These are phyloP conservation scores for Euphorbia pulcherrima DNA, from an alignment of 345 rosid genomes.

Conservation along the genomic window DNA sequence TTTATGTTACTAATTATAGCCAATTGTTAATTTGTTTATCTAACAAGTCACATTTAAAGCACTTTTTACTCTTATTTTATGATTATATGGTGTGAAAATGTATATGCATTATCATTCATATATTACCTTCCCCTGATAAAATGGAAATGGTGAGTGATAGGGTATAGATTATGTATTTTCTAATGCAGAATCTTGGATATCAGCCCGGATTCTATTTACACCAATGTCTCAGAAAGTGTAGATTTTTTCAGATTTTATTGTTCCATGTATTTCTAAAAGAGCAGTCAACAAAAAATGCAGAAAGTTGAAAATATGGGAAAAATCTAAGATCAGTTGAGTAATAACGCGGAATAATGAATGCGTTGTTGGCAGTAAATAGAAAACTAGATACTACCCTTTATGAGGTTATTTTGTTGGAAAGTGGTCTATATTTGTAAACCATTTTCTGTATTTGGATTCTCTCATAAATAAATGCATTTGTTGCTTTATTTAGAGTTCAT, in stretches of 20 bases:
- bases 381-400: background rate
- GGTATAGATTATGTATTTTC: background rate
- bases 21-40: background rate
- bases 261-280: background rate
- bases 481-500: background rate
- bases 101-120: background rate
- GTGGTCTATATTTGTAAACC: background rate
- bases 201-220: background rate
- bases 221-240: background rate
- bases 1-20: slow-evolving; percentile 4
- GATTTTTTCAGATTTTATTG: background rate
- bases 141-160: background rate
- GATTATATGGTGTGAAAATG: too few species aligned
- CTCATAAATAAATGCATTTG: background rate
- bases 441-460: background rate
- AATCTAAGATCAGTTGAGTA: background rate
- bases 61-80: too few species aligned
- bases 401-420: background rate
- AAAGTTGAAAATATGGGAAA: background rate
- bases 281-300: background rate
- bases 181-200: background rate
- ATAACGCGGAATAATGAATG: background rate
- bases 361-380: background rate
- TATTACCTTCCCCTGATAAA: background rate
- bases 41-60: too few species aligned